Percentiles rank a stretch among this genome's conserved stretches.
Evolutionary conservation across 805 yeast species (phyloP).

Genomic region (Ogataea populi-albae): DNA sequence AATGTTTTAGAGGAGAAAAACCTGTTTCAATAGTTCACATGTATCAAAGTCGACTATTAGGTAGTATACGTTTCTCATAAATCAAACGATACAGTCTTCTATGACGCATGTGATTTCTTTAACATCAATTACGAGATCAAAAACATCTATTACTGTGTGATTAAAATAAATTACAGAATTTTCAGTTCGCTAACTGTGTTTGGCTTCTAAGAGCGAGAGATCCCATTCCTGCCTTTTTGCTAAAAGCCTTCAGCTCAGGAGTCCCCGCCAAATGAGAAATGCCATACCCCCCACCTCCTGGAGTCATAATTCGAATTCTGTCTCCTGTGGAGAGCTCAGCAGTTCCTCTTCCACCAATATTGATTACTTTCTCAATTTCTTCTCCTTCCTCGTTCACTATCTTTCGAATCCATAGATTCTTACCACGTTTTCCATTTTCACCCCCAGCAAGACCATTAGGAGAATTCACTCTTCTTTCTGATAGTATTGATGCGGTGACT

Average conservation of each 20-base stretch:
- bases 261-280: constrained; percentile 17
- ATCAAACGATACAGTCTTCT: no score
- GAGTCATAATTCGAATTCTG: constrained; percentile 62
- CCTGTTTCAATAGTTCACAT: no score
- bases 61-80: no score
- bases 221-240: constrained; percentile 23
- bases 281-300: constrained; percentile 89
- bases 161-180: no score
- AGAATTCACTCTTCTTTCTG: constrained; percentile 43
- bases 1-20: no score
- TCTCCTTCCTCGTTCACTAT: constrained; percentile 23
- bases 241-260: constrained; percentile 12
- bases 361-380: constrained; percentile 36
- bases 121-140: no score
- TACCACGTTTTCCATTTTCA: constrained; percentile 40
- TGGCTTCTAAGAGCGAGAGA: constrained; percentile 27
- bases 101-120: no score
- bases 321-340: constrained; percentile 59
- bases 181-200: constrained; percentile 29
- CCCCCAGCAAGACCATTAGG: constrained; percentile 49
- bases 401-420: constrained; percentile 18
- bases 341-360: constrained; percentile 70
- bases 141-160: no score
- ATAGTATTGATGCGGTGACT: constrained; percentile 28
- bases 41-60: no score